Evolutionary conservation across 2,329 filamentous ascomycete species (phyloP), one percentile per base, ranked within the genome.

Genomic region (Aspergillus ibericus): DNA sequence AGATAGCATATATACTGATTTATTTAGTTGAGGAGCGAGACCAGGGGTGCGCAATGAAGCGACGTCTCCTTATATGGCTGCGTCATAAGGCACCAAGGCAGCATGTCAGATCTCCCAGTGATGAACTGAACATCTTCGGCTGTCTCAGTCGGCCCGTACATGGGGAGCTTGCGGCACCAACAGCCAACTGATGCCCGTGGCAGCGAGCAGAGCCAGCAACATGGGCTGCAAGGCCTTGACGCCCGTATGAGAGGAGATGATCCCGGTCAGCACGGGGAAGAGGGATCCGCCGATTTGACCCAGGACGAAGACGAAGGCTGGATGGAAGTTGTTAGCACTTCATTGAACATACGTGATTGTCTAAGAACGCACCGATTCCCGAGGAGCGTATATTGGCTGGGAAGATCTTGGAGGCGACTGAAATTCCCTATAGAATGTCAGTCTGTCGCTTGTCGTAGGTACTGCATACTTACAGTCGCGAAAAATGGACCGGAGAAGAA

Each of bases 401-500:
- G 56, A 86, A 84, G 0, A 85, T 69, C 59, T 80, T 83, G 0
- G 82, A 80, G 0, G 76, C 83, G 1, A 85, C 78, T 0, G 80
- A 82, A 34, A 87, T 81, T 2, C 68, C 68, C 67, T 71, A 3
- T 15, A 5, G 10, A 4, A 25, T 7, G 3, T 2, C 13, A 27
- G 44, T 60, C 25, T 59, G 20, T 18, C 8, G 25, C 34, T 8
- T 10, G 2, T 10, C 1, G 1, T 29, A 2, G 46, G n/a, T 7
- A 36, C 18, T 38, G 8, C 22, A 13, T 10, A 48, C 69, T 56
- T 59, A 82, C 84, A 0, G 82, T 82, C 1, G 83, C 82, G 61
- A 87, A 87, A 20, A 85, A 78, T 0, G 84, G 84, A 0, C 84
- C 85, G 1, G 80, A 80, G 59, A 86, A 84, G 69, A 87, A 84